phyloP scores from a whole-genome alignment of 345 rosid species.

The Lumnitzera littorea region DNA sequence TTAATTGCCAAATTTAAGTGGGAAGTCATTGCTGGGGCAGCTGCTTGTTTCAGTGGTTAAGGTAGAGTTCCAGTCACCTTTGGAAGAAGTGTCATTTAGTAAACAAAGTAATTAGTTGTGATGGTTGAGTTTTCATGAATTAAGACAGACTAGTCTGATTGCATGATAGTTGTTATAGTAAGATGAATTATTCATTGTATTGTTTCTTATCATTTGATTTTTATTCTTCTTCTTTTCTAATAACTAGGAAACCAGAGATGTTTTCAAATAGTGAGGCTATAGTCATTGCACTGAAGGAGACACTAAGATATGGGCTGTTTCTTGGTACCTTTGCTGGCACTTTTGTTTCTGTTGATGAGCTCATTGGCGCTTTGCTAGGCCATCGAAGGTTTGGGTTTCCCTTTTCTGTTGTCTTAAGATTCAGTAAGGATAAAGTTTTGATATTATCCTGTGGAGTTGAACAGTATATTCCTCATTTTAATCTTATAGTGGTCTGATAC shows the following conservation, averaged over 20 bases:
- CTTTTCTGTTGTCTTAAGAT: not conserved
- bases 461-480: no score
- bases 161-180: no score
- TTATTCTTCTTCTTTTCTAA: not conserved
- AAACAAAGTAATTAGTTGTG: not conserved
- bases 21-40: no score
- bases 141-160: not conserved
- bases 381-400: slow-evolving; percentile 39
- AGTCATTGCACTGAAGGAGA: slow-evolving; percentile 64
- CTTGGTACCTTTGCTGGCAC: slow-evolving; percentile 91
- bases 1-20: no score
- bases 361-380: slow-evolving; percentile 63
- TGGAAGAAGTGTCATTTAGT: no score
- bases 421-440: not conserved
- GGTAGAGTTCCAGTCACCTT: no score
- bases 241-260: slow-evolving; percentile 47
- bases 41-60: no score
- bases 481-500: not conserved
- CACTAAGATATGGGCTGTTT: slow-evolving; percentile 82
- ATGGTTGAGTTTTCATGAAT: not conserved
- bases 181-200: no score
- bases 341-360: slow-evolving; percentile 76
- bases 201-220: not conserved
- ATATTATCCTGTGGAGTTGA: not conserved
- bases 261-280: slow-evolving; percentile 63